A percentile compares a stretch with the other conserved stretches of the same genome.
phyloP scores from a whole-genome alignment of 305 asterid genomes.

The Rubia occidens region DNA sequence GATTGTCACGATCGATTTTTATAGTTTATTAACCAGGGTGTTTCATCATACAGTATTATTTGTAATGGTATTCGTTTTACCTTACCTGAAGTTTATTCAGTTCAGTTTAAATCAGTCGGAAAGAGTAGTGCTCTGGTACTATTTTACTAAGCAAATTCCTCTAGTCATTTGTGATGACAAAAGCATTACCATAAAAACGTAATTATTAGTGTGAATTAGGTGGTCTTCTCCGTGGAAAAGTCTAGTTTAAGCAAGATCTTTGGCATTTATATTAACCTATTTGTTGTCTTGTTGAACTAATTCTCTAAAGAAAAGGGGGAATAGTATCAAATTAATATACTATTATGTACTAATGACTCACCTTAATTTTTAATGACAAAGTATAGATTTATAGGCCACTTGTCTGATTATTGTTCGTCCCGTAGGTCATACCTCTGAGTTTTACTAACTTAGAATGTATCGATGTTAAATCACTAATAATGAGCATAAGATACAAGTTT shows the following conservation, averaged over 20 bases:
- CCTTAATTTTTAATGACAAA: background rate
- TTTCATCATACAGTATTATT: too few relatives aligned
- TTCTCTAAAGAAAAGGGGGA: constrained; percentile 7
- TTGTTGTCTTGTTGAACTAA: constrained; percentile 38
- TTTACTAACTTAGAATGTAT: constrained; percentile 7
- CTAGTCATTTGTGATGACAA: too few relatives aligned
- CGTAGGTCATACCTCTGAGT: background rate
- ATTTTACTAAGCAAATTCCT: too few relatives aligned
- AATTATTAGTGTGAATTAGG: constrained; percentile 19
- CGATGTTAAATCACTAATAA: background rate
- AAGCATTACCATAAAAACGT: background rate
- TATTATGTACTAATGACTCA: constrained; percentile 4
- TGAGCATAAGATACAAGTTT: background rate
- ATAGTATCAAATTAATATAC: background rate
- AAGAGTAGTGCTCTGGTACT: too few relatives aligned
- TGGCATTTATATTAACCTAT: constrained; percentile 19
- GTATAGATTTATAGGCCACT: constrained; percentile 6
- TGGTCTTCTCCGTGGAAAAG: constrained; percentile 16
- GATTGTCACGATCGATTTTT: too few relatives aligned
- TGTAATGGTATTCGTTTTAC: too few relatives aligned
- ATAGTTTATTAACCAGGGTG: too few relatives aligned
- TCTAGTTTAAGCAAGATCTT: background rate
- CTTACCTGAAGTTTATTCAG: too few relatives aligned
- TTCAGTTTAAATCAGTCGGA: too few relatives aligned
- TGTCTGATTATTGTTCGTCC: constrained; percentile 6